Percentiles rank a stretch among this genome's conserved stretches.
Evolutionary conservation across 768 basidiomycete genomes (phyloP).

Genomic region (Lepiota brunneoincarnata): DNA sequence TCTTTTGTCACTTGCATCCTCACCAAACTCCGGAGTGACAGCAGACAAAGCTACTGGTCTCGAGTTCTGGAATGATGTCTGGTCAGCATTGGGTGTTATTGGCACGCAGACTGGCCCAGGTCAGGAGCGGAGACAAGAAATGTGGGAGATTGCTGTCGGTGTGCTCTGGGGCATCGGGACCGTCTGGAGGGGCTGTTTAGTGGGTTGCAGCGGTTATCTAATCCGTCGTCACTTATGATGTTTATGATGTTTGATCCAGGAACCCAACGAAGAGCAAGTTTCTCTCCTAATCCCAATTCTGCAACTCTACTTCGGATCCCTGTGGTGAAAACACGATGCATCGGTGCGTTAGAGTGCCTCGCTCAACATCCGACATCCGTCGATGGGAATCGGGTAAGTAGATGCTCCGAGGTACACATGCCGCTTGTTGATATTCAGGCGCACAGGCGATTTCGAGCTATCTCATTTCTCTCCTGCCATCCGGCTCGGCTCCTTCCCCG

Average conservation of each 20-base stretch:
- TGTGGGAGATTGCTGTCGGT: conserved; percentile 80
- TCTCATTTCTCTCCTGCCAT: conserved; percentile 62
- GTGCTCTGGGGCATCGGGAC: conserved; percentile 87
- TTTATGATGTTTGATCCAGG: conserved; percentile 28
- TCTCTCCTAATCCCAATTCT: conserved; percentile 65
- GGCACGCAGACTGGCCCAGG: conserved; percentile 60
- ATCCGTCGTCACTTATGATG: not conserved
- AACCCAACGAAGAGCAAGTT: conserved; percentile 59
- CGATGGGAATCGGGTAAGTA: conserved; percentile 60
- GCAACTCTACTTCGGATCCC: conserved; percentile 51
- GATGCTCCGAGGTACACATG: not conserved
- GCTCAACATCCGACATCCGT: conserved; percentile 66
- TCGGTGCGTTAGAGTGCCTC: conserved; percentile 83
- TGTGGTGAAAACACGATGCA: conserved; percentile 68
- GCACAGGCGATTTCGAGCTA: conserved; percentile 60
- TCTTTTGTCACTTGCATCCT: conserved; percentile 67
- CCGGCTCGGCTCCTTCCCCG: conserved; percentile 33
- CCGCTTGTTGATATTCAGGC: not conserved
- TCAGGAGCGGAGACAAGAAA: conserved; percentile 66
- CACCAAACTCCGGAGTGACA: conserved; percentile 36
- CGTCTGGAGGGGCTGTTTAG: conserved; percentile 68
- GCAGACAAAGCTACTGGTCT: conserved; percentile 48
- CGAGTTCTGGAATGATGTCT: conserved; percentile 62
- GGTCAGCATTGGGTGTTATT: conserved; percentile 57
- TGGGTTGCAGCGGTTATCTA: conserved; percentile 26